Conservation (phyloP, 2,329 filamentous ascomycete genomes). For the Claviceps maximensis region DNA sequence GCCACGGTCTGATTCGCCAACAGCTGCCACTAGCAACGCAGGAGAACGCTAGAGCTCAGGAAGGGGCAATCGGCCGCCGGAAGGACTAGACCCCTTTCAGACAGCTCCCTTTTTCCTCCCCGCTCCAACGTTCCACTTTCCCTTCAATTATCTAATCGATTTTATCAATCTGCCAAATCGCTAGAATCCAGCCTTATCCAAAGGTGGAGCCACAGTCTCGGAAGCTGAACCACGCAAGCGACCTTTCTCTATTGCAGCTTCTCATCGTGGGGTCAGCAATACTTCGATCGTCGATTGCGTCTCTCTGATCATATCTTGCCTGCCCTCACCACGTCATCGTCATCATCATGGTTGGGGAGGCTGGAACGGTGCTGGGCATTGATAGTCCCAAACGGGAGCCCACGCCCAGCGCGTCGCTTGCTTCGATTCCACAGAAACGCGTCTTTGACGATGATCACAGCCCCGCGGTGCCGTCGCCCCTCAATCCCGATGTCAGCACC, state of each 20-base stretch:
- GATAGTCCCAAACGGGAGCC: slow-evolving; percentile 28
- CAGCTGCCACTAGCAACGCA: background rate
- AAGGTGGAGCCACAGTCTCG: background rate
- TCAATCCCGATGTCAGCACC: slow-evolving; percentile 50
- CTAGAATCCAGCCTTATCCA: too few relatives aligned
- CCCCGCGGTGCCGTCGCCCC: slow-evolving; percentile 58
- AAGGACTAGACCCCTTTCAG: slow-evolving; percentile 10
- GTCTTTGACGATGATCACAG: slow-evolving; percentile 55
- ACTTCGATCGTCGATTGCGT: too few relatives aligned
- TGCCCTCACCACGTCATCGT: background rate
- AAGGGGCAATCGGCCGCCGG: slow-evolving; percentile 9
- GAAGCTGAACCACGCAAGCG: background rate
- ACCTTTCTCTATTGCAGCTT: background rate
- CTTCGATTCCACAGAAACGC: slow-evolving; percentile 50
- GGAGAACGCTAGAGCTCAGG: slow-evolving; percentile 6
- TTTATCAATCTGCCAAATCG: slow-evolving; percentile 5
- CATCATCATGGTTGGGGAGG: background rate
- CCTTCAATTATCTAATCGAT: slow-evolving; percentile 6
- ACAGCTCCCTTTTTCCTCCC: background rate
- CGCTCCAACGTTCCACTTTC: background rate
- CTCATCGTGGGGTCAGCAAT: background rate
- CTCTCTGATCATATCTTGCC: too few relatives aligned
- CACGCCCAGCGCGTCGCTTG: slow-evolving; percentile 25
- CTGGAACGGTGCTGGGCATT: slow-evolving; percentile 22
- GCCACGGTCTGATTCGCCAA: slow-evolving; percentile 8